Evolutionary conservation across 1,284 basidiomycete species (phyloP), one percentile per base, ranked within the genome.

Genomic region (Golubevia sp.): DNA sequence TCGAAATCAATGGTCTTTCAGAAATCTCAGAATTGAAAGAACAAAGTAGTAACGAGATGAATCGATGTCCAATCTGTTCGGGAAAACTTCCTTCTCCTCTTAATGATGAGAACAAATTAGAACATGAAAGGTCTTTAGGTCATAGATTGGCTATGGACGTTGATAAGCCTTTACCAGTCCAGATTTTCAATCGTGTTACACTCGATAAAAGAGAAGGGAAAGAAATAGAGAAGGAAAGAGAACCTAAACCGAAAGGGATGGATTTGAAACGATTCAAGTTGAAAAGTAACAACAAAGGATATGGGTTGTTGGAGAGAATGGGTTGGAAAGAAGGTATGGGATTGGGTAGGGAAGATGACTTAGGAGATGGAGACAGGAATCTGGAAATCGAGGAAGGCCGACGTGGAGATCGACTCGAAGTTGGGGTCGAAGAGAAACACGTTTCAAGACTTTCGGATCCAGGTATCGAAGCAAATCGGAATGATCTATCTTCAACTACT

Each of bases 321-420:
- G 51, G 51, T 25, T 25, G 5, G 51, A 30, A 53, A 25, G 51
- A 30, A 53, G 51, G 27, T 1, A 53, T 53, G 51, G 51, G 51
- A 53, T 25, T 53, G 51, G 27, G 51, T 15, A 53, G 4, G n/a
- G 51, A 53, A 53, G 51, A 53, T 15, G 51, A 53, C 13, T 18
- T 18, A 49, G 48, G 20, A 49, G 48, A 49, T 18, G 48, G n/a
- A 49, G 48, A 49, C 15, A n/a, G n/a, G n/a, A n/a, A 49, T 15
- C 15, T 15, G n/a, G 51, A 53, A 53, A 30, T 11, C 11, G n/a
- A 8, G 27, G 51, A 53, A 53, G n/a, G n/a, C n/a, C n/a, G n/a
- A n/a, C n/a, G n/a, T n/a, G n/a, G n/a, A n/a, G n/a, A n/a, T n/a
- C n/a, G n/a, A n/a, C n/a, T n/a, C n/a, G 51, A 53, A 53, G 51